These are phyloP conservation scores for Eragrostis curvula DNA, from an alignment of 176 grass and related monocot genomes.

Conservation along the genomic window DNA sequence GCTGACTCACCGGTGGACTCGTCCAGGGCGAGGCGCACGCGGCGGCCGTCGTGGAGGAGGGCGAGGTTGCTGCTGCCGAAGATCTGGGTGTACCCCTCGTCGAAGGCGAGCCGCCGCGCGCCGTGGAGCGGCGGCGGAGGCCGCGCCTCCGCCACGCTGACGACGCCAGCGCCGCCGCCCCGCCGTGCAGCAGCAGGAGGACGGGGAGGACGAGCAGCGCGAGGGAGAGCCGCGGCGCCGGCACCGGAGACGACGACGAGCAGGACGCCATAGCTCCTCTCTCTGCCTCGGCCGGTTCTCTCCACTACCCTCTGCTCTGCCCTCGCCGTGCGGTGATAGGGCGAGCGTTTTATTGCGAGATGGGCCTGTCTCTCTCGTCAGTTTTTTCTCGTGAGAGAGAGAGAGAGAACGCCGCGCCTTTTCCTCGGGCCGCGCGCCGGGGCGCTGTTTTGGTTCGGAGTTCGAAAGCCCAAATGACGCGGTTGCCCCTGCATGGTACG, in stretches of 20 bases:
- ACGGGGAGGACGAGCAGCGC: not conserved
- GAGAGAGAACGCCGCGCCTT: not conserved
- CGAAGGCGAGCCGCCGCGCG: constrained; percentile 61
- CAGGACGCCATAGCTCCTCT: constrained; percentile 31
- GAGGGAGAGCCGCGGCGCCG: constrained; percentile 9
- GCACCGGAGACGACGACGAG: not conserved
- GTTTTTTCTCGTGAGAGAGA: constrained; percentile 5
- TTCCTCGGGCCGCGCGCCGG: constrained; percentile 34
- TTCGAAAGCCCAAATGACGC: constrained; percentile 39
- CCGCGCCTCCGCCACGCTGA: constrained; percentile 4
- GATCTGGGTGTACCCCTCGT: constrained; percentile 81
- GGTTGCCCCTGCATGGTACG: not conserved
- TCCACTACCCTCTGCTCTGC: constrained; percentile 7
- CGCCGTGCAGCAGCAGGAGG: not conserved
- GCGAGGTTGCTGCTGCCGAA: constrained; percentile 83
- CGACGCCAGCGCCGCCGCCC: not conserved
- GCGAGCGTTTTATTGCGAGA: constrained; percentile 47
- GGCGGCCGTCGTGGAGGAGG: constrained; percentile 62
- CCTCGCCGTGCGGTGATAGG: constrained; percentile 22
- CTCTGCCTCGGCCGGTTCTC: not conserved
- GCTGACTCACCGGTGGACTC: constrained; percentile 61
- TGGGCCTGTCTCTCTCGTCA: not conserved
- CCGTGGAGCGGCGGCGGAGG: constrained; percentile 40
- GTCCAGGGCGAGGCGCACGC: constrained; percentile 78
- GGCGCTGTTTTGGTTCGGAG: constrained; percentile 20